Percentiles rank a stretch among this genome's conserved stretches.
These are phyloP conservation scores for Aplosporella prunicola DNA, from an alignment of 2,329 filamentous ascomycete genomes.

Conservation along the genomic window DNA sequence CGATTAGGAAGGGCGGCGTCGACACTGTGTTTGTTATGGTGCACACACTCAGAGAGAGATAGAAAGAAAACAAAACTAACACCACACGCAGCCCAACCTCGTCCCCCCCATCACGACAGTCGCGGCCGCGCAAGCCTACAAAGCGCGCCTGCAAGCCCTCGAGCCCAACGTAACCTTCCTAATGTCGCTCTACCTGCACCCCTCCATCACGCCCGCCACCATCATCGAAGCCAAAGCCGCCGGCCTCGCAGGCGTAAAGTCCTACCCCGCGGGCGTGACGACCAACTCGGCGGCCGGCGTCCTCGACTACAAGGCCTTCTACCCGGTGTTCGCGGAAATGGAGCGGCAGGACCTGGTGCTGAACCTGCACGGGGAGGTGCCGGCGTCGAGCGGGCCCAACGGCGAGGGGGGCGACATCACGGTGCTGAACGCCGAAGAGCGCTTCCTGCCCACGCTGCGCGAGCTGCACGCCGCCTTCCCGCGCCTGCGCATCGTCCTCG, in stretches of 20 bases:
- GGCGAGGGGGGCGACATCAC: conserved; percentile 20
- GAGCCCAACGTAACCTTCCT: conserved; percentile 42
- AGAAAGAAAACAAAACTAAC: not conserved
- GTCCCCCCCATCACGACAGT: conserved; percentile 43
- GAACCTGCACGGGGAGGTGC: conserved; percentile 90
- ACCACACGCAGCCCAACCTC: conserved; percentile 35
- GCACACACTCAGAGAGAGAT: conserved; percentile 1
- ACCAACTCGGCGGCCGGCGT: conserved; percentile 57
- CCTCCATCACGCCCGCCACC: conserved; percentile 38
- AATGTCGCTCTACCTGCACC: conserved; percentile 44
- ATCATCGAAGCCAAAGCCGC: conserved; percentile 64
- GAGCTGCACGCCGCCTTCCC: conserved; percentile 69
- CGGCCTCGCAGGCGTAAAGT: conserved; percentile 64
- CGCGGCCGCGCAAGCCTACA: conserved; percentile 37
- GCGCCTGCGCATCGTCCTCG: conserved; percentile 54
- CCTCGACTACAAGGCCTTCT: conserved; percentile 59
- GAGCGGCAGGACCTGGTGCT: conserved; percentile 72
- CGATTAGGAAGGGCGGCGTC: conserved; percentile 42
- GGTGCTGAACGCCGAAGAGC: conserved; percentile 58
- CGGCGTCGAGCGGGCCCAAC: conserved; percentile 36
- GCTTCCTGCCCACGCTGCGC: conserved; percentile 71
- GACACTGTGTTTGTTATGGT: conserved; percentile 48
- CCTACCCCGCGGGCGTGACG: conserved; percentile 47
- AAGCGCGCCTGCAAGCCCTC: conserved; percentile 33
- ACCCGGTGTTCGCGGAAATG: conserved; percentile 82